A percentile compares a stretch with the other conserved stretches of the same genome.
These are phyloP conservation scores for Fusarium subtropicale DNA, from an alignment of 2,329 filamentous ascomycete species.

Conservation along the genomic window DNA sequence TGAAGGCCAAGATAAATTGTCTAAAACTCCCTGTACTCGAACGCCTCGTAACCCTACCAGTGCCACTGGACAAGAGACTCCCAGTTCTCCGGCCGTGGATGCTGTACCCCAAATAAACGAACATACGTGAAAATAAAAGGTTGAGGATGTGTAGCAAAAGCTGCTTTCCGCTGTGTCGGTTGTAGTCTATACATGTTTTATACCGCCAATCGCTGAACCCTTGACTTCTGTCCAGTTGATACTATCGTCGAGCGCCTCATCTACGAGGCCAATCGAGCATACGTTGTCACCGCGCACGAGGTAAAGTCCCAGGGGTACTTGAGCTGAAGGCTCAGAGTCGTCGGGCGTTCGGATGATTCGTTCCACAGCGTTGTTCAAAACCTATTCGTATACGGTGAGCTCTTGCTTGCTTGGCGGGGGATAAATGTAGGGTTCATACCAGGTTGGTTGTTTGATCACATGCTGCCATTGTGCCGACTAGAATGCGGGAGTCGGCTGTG, in stretches of 20 bases:
- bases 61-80: conserved; percentile 25
- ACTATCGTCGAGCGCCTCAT: conserved; percentile 87
- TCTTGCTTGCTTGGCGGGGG: background rate
- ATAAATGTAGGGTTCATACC: conserved; percentile 53
- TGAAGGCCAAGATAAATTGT: conserved; percentile 43
- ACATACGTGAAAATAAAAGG: conserved; percentile 13
- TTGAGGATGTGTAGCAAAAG: background rate
- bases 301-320: conserved; percentile 88
- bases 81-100: conserved; percentile 28
- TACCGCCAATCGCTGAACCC: conserved; percentile 83
- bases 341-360: conserved; percentile 89
- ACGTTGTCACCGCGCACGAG: conserved; percentile 96
- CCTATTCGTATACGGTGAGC: conserved; percentile 58
- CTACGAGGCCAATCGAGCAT: conserved; percentile 87
- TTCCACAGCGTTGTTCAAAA: conserved; percentile 85
- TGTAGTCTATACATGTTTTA: conserved; percentile 73
- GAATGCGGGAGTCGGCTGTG: conserved; percentile 89
- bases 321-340: conserved; percentile 81
- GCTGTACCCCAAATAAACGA: conserved; percentile 37
- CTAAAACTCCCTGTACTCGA: conserved; percentile 47
- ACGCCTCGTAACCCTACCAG: conserved; percentile 42
- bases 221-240: conserved; percentile 95
- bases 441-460: conserved; percentile 95
- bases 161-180: conserved; percentile 9
- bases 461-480: conserved; percentile 84